A percentile compares a stretch with the other conserved stretches of the same genome.
Conservation (phyloP, 176 grass and related monocot species). For the Melocanna baccifera region DNA sequence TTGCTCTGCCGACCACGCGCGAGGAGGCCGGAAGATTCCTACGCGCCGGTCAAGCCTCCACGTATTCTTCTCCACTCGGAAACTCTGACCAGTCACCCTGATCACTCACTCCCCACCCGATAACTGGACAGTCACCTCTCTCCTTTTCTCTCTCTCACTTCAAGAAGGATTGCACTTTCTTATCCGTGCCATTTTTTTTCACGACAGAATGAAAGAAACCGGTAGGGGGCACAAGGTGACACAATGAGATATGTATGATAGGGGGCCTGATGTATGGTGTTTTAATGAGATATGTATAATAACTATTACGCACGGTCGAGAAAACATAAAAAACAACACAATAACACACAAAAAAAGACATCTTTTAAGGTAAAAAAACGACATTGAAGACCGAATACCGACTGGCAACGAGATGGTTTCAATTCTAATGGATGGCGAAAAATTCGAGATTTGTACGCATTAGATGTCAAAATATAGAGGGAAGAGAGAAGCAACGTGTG, state of each 20-base stretch:
- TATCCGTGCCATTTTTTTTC: not conserved
- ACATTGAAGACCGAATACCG: too few relatives aligned
- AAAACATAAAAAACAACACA: too few relatives aligned
- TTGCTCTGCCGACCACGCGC: too few relatives aligned
- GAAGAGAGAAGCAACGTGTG: too few relatives aligned
- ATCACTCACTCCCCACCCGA: not conserved
- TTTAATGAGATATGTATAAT: not conserved
- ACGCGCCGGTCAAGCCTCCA: conserved; percentile 1
- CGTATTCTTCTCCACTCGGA: not conserved
- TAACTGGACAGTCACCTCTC: not conserved
- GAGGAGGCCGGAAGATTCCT: conserved; percentile 30
- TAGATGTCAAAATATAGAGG: too few relatives aligned
- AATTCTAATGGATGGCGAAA: too few relatives aligned
- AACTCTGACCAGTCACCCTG: not conserved
- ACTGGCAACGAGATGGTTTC: too few relatives aligned
- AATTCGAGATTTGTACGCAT: too few relatives aligned
- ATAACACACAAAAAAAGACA: too few relatives aligned
- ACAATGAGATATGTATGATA: too few relatives aligned
- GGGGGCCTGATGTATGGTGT: not conserved
- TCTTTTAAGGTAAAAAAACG: too few relatives aligned
- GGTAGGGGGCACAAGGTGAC: not conserved
- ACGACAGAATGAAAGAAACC: not conserved
- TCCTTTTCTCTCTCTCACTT: not conserved
- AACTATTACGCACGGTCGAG: too few relatives aligned
- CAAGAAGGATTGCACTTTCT: not conserved